These are phyloP conservation scores for Saccharomycopsis fibuligera DNA, from an alignment of 805 yeast species.

Conservation along the genomic window DNA sequence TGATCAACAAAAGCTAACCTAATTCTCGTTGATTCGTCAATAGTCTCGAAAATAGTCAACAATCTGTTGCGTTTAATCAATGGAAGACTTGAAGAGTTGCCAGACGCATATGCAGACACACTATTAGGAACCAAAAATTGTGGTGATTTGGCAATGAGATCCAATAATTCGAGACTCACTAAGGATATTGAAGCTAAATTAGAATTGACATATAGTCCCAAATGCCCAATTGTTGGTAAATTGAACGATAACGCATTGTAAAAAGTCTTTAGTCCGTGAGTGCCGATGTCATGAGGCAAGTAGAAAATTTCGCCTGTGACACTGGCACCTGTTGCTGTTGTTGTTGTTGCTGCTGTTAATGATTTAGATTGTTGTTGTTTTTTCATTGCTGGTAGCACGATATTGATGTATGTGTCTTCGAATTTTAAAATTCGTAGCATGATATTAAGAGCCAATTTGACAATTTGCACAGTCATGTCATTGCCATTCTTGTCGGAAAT, in stretches of 20 bases:
- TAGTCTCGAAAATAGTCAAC: conserved; percentile 62
- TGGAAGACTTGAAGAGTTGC: conserved; percentile 23
- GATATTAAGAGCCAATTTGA: conserved; percentile 38
- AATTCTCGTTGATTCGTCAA: conserved; percentile 72
- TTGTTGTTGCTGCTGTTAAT: not conserved
- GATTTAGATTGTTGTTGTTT: not conserved
- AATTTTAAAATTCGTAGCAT: conserved; percentile 40
- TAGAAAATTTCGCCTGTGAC: conserved; percentile 22
- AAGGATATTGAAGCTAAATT: conserved; percentile 44
- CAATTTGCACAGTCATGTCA: conserved; percentile 32
- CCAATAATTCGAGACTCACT: conserved; percentile 47
- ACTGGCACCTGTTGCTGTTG: not conserved
- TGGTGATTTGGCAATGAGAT: conserved; percentile 41
- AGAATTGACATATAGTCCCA: conserved; percentile 70
- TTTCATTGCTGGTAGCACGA: conserved; percentile 12
- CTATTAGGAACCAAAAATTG: conserved; percentile 33
- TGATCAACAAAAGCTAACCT: conserved; percentile 69
- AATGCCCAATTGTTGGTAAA: conserved; percentile 63
- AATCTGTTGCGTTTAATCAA: conserved; percentile 52
- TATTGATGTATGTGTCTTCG: conserved; percentile 54
- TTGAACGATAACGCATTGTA: conserved; percentile 67
- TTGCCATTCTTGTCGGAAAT: conserved; percentile 34
- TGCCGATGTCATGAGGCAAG: conserved; percentile 31
- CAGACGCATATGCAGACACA: conserved; percentile 24
- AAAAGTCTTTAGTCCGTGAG: conserved; percentile 57